A percentile compares a stretch with the other conserved stretches of the same genome.
These are phyloP conservation scores for Myriosclerotinia duriaeana DNA, from an alignment of 2,329 filamentous ascomycete genomes.

Conservation along the genomic window DNA sequence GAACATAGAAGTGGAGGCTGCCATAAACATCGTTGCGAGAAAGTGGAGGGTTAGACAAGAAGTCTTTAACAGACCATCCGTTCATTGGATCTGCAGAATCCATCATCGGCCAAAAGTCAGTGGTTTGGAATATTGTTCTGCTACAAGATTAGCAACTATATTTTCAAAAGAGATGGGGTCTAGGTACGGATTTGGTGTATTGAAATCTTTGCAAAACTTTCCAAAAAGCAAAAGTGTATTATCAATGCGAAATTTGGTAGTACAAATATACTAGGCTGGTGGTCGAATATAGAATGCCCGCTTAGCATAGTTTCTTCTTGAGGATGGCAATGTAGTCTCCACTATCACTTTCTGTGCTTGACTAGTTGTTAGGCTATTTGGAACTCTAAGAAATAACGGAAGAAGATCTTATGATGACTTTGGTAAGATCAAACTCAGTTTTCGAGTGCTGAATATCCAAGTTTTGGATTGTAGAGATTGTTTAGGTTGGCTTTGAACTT, in stretches of 20 bases:
- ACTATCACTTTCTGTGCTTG: constrained; percentile 36
- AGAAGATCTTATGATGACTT: constrained; percentile 39
- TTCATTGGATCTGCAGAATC: constrained; percentile 43
- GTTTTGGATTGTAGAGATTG: constrained; percentile 18
- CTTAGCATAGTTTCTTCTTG: constrained; percentile 42
- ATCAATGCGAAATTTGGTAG: constrained; percentile 41
- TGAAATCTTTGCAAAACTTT: constrained; percentile 38
- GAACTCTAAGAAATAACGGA: constrained; percentile 35
- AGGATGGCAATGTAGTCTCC: constrained; percentile 37
- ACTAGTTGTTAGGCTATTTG: constrained; percentile 32
- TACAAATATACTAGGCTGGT: constrained; percentile 37
- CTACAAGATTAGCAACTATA: background rate
- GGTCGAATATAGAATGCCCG: constrained; percentile 34
- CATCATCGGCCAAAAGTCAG: constrained; percentile 42
- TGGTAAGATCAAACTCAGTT: constrained; percentile 1
- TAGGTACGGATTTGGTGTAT: constrained; percentile 46
- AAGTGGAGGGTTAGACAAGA: constrained; percentile 4
- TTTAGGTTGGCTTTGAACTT: background rate
- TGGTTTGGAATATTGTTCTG: constrained; percentile 43
- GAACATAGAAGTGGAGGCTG: constrained; percentile 16
- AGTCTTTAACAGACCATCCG: constrained; percentile 40
- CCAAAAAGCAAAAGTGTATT: constrained; percentile 47
- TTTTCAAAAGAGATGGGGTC: background rate
- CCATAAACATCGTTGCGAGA: constrained; percentile 22
- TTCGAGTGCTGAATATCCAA: constrained; percentile 16